phyloP scores from a whole-genome alignment of 164 flowering plant genomes.

The Kingdonia uniflora region DNA sequence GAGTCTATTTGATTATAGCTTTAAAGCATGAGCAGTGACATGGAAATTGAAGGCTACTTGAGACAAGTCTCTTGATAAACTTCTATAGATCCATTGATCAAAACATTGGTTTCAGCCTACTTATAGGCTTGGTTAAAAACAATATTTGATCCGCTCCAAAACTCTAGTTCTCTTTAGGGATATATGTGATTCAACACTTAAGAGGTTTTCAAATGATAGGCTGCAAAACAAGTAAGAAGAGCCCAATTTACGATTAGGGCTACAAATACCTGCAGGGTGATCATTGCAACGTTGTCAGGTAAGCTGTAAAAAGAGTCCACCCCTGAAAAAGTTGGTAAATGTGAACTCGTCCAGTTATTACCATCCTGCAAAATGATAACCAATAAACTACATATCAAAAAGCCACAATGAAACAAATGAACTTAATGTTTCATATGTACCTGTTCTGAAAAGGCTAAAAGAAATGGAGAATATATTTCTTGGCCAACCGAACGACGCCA shows the following conservation, averaged over 20 bases:
- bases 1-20: no score
- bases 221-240: background rate
- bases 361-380: conserved; percentile 43
- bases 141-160: background rate
- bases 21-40: no score
- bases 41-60: no score
- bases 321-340: conserved; percentile 42
- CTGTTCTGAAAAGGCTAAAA: conserved; percentile 77
- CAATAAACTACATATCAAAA: conserved; percentile 2
- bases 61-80: no score
- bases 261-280: conserved; percentile 66
- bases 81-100: background rate
- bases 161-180: background rate
- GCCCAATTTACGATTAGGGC: background rate
- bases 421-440: conserved; percentile 19
- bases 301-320: conserved; percentile 58
- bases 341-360: conserved; percentile 38
- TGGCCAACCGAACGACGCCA: conserved; percentile 91
- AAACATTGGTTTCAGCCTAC: background rate
- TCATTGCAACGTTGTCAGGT: conserved; percentile 63
- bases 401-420: conserved; percentile 1
- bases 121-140: background rate
- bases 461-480: conserved; percentile 90
- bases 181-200: background rate
- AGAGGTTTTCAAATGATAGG: background rate